These are phyloP conservation scores for Cercospora citrullina DNA, from an alignment of 2,329 filamentous ascomycete species.

Conservation along the genomic window DNA sequence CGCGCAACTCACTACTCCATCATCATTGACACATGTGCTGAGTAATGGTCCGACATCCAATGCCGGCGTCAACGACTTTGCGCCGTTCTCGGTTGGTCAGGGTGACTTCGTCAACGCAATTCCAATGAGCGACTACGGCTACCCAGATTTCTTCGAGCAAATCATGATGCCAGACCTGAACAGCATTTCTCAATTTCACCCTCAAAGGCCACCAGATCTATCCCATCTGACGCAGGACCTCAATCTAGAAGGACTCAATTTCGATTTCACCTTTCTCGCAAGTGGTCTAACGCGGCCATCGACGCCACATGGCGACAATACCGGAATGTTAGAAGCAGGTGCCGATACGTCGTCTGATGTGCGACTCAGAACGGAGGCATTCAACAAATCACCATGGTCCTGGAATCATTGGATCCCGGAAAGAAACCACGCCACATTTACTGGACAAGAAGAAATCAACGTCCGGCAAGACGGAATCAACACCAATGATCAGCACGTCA, in stretches of 20 bases:
- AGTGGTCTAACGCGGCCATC: slow-evolving; percentile 28
- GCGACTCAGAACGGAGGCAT: slow-evolving; percentile 28
- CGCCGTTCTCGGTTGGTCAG: background rate
- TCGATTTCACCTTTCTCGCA: slow-evolving; percentile 32
- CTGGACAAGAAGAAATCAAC: slow-evolving; percentile 31
- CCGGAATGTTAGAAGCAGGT: background rate
- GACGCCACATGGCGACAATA: slow-evolving; percentile 14
- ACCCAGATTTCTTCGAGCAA: slow-evolving; percentile 35
- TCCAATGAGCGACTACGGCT: slow-evolving; percentile 19
- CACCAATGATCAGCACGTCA: slow-evolving; percentile 30
- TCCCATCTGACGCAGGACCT: slow-evolving; percentile 33
- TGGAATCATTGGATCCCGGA: slow-evolving; percentile 35
- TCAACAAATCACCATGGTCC: slow-evolving; percentile 31
- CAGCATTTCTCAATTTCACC: slow-evolving; percentile 2
- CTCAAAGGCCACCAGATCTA: slow-evolving; percentile 27
- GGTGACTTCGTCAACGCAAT: slow-evolving; percentile 8
- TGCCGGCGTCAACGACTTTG: slow-evolving; percentile 1
- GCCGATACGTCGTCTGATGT: slow-evolving; percentile 20
- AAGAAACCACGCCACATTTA: slow-evolving; percentile 25
- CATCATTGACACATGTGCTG: slow-evolving; percentile 2
- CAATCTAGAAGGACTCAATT: slow-evolving; percentile 27
- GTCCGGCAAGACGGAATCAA: slow-evolving; percentile 28
- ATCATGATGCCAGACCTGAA: slow-evolving; percentile 33
- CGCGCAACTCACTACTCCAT: slow-evolving; percentile 14
- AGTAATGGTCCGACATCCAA: background rate